Percentiles rank a stretch among this genome's conserved stretches.
Evolutionary conservation across 805 yeast genomes (phyloP).

Genomic region (Ascoidea asiatica): DNA sequence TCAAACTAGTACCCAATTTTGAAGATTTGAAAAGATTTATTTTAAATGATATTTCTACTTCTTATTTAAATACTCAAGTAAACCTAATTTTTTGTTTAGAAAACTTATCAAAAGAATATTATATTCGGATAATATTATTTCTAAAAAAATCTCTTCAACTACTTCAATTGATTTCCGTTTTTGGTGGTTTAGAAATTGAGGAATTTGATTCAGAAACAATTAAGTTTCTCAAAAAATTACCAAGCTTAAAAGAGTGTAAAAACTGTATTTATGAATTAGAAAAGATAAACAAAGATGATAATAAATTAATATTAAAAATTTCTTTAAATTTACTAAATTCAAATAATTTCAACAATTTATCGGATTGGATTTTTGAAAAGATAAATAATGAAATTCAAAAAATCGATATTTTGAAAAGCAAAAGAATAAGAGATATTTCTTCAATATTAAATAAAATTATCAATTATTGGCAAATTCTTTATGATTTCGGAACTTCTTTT

Average conservation of each 20-base stretch:
- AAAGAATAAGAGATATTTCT: constrained; percentile 6
- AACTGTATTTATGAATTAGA: constrained; percentile 7
- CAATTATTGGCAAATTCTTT: constrained; percentile 6
- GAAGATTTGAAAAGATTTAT: no score
- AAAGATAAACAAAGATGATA: constrained; percentile 7
- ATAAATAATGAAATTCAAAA: constrained; percentile 8
- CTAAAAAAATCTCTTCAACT: background rate
- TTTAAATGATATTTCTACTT: background rate
- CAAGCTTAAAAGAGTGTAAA: constrained; percentile 8
- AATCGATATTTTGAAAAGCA: constrained; percentile 9
- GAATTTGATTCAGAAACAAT: background rate
- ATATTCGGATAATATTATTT: background rate
- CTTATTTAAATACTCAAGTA: background rate
- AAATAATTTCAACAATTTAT: constrained; percentile 12
- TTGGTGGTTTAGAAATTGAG: background rate
- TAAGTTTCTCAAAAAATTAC: constrained; percentile 4
- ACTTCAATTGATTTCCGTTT: no score
- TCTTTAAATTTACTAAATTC: constrained; percentile 7
- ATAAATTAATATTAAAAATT: constrained; percentile 7
- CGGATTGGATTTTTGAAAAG: constrained; percentile 7
- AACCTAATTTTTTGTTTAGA: no score
- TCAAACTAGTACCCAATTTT: background rate
- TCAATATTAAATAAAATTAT: constrained; percentile 7
- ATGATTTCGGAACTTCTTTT: constrained; percentile 1
- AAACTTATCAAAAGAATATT: background rate